A percentile compares a stretch with the other conserved stretches of the same genome.
Conservation (phyloP, 1,284 basidiomycete genomes). For the Vanrija pseudolonga region DNA sequence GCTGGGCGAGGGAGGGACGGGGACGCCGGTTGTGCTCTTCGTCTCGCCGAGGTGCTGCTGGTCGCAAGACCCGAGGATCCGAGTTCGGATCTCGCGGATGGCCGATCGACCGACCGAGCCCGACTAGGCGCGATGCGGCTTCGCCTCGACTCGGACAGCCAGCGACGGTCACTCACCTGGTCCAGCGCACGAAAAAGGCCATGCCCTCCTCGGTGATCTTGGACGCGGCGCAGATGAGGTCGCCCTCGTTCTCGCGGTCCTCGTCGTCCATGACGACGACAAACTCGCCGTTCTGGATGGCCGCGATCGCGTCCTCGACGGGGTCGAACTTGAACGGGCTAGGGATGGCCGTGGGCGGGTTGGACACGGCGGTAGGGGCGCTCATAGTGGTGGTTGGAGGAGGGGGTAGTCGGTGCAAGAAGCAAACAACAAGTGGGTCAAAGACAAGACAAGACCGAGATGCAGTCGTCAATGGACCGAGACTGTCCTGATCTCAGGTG, state of each 20-base stretch:
- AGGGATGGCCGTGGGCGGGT: slow-evolving; percentile 26
- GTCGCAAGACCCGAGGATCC: neutral
- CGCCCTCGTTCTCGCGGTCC: slow-evolving; percentile 88
- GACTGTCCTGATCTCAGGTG: neutral
- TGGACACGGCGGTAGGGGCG: slow-evolving; percentile 21
- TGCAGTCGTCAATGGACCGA: neutral
- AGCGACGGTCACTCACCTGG: slow-evolving; percentile 61
- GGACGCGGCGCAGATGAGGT: slow-evolving; percentile 78
- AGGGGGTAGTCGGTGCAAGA: neutral
- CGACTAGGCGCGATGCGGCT: neutral
- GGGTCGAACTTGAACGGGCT: slow-evolving; percentile 58
- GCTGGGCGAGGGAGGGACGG: too few species aligned
- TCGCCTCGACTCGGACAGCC: neutral
- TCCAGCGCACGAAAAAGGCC: slow-evolving; percentile 98
- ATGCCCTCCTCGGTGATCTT: slow-evolving; percentile 89
- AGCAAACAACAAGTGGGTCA: neutral
- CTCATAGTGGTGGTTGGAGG: slow-evolving; percentile 30
- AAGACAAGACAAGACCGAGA: neutral
- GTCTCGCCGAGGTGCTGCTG: neutral
- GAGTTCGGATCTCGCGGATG: neutral
- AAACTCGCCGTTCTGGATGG: slow-evolving; percentile 79
- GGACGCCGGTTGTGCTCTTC: too few species aligned
- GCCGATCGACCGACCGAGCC: neutral
- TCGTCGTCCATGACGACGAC: slow-evolving; percentile 96
- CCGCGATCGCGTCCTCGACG: slow-evolving; percentile 73